Evolutionary conservation across 2,329 filamentous ascomycete species (phyloP).

Genomic region (Chaetomium sp.): DNA sequence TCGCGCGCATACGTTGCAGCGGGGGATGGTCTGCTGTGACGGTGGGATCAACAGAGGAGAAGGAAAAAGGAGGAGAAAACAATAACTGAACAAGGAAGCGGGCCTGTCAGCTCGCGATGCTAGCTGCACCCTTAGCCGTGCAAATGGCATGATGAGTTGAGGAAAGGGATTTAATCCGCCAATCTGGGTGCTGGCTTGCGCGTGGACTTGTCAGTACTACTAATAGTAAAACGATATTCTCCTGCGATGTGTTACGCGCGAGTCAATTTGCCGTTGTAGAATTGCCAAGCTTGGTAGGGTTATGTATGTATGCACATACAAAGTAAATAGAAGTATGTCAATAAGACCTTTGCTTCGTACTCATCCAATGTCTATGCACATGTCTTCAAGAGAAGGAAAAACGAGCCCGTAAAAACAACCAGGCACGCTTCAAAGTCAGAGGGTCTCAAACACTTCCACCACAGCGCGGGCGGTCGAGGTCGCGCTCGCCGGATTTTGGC

Average conservation of each 20-base stretch:
- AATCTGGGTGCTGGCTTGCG: background rate
- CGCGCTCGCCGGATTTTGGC: constrained; percentile 4
- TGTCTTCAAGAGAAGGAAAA: background rate
- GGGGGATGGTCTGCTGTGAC: background rate
- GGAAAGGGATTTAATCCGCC: background rate
- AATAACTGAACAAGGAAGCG: background rate
- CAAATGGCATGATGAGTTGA: background rate
- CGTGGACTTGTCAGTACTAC: background rate
- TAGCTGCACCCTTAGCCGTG: background rate
- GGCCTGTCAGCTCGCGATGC: background rate
- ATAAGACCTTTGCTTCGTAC: background rate
- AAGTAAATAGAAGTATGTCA: too few species aligned
- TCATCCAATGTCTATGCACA: background rate
- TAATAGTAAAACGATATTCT: too few species aligned
- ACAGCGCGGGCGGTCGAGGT: background rate
- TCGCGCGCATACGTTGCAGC: background rate
- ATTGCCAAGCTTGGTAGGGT: too few species aligned
- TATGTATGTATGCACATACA: too few species aligned
- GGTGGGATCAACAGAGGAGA: background rate
- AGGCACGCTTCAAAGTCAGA: background rate
- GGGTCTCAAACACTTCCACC: constrained; percentile 2
- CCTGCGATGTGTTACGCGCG: too few species aligned
- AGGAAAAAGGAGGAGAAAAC: background rate
- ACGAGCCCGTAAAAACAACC: background rate
- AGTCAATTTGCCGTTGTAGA: too few species aligned